phyloP scores from a whole-genome alignment of 208 protist genomes.

The Wallacemonas sp. region DNA sequence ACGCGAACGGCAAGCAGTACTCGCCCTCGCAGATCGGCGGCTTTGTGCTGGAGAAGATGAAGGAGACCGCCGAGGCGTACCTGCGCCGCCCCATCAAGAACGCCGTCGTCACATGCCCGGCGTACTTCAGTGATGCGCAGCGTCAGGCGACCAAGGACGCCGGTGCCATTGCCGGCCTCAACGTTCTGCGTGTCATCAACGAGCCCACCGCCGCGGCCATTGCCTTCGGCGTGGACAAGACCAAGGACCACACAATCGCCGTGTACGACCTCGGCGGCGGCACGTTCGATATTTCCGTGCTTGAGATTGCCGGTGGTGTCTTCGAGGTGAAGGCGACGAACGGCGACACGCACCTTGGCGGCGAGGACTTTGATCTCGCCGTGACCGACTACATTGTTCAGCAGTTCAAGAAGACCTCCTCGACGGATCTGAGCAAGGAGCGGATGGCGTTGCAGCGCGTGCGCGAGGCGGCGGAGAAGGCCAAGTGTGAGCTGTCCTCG shows the following conservation, averaged over 20 bases:
- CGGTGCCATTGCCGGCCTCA: constrained; percentile 88
- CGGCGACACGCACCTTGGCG: constrained; percentile 98
- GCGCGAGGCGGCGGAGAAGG: constrained; percentile 95
- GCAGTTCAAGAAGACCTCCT: constrained; percentile 92
- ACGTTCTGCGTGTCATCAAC: constrained; percentile 98
- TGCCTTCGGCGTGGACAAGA: constrained; percentile 10
- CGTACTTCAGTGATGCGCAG: constrained; percentile 98
- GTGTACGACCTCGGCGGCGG: constrained; percentile 82
- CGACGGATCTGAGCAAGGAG: constrained; percentile 92
- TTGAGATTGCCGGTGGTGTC: constrained; percentile 87
- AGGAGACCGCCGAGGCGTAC: constrained; percentile 52
- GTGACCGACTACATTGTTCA: constrained; percentile 81
- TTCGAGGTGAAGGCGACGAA: constrained; percentile 97
- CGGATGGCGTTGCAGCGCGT: constrained; percentile 93
- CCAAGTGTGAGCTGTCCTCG: constrained; percentile 95
- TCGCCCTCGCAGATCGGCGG: constrained; percentile 49
- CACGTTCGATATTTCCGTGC: constrained; percentile 98
- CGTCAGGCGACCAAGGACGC: constrained; percentile 96
- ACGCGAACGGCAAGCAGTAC: constrained; percentile 80
- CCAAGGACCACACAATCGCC: constrained; percentile 20
- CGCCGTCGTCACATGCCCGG: constrained; percentile 93
- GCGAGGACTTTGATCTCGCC: constrained; percentile 97
- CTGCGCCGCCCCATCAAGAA: constrained; percentile 15
- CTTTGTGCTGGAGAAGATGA: constrained; percentile 73
- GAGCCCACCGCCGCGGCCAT: constrained; percentile 98